Evolutionary conservation across 345 rosid genomes (phyloP).

Genomic region (Melaleuca quinquenervia): DNA sequence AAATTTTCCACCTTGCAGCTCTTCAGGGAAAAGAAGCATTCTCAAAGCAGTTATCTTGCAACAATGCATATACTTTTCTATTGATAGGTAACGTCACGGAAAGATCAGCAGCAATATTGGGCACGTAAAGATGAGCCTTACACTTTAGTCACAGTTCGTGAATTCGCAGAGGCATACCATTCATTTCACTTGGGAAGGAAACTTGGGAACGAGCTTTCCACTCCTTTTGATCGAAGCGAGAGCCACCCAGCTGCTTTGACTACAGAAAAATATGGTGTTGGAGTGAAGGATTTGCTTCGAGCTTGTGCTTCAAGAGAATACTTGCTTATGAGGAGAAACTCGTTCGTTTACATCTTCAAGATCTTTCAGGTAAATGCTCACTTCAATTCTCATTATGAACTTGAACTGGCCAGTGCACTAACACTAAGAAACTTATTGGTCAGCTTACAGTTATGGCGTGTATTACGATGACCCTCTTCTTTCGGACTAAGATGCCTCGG

Average conservation of each 20-base stretch:
- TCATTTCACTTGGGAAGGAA: constrained; percentile 24
- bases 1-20: background rate
- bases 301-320: constrained; percentile 42
- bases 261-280: constrained; percentile 32
- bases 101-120: constrained; percentile 74
- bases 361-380: constrained; percentile 21
- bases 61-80: background rate
- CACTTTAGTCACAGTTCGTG: constrained; percentile 29
- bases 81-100: constrained; percentile 55
- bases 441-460: constrained; percentile 12
- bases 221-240: constrained; percentile 31
- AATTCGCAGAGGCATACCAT: constrained; percentile 48
- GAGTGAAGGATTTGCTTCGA: constrained; percentile 36
- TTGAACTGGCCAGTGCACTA: background rate
- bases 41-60: background rate
- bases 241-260: constrained; percentile 57
- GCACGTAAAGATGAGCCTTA: constrained; percentile 32
- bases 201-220: constrained; percentile 28
- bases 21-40: background rate
- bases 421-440: background rate
- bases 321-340: constrained; percentile 55
- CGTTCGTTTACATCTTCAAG: constrained; percentile 44
- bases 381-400: background rate
- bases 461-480: constrained; percentile 23
- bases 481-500: constrained; percentile 23